Conservation (phyloP, 805 yeast species). For the Nakazawaea sp. region DNA sequence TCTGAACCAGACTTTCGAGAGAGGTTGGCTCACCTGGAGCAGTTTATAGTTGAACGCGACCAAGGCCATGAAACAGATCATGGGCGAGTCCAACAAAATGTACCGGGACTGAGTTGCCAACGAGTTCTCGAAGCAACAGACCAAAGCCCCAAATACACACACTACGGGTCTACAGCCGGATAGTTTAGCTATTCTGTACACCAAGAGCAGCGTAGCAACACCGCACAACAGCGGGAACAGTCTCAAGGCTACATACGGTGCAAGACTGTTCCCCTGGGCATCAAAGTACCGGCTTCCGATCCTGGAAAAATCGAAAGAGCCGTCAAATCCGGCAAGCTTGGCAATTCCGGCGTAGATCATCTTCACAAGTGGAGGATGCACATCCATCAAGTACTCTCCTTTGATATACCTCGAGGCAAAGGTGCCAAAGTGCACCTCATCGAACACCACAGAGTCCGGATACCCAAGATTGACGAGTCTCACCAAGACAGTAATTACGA, state of each 20-base stretch:
- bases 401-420: conserved; percentile 37
- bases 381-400: conserved; percentile 62
- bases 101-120: conserved; percentile 54
- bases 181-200: conserved; percentile 48
- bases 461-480: conserved; percentile 26
- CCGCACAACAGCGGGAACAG: conserved; percentile 51
- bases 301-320: conserved; percentile 28
- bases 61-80: conserved; percentile 38
- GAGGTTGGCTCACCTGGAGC: conserved; percentile 38
- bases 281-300: conserved; percentile 39
- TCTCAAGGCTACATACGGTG: conserved; percentile 51
- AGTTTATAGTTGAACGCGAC: conserved; percentile 45
- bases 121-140: conserved; percentile 60
- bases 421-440: conserved; percentile 37
- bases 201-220: conserved; percentile 40
- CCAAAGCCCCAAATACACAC: conserved; percentile 41
- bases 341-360: conserved; percentile 51
- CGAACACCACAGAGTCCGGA: conserved; percentile 39
- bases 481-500: conserved; percentile 21
- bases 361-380: conserved; percentile 68
- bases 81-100: conserved; percentile 37
- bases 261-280: conserved; percentile 16
- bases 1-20: conserved; percentile 45
- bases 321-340: conserved; percentile 46
- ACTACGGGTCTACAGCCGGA: conserved; percentile 45